Evolutionary conservation across 768 basidiomycete genomes (phyloP).

Genomic region (Rubroboletus pulcherrimus): DNA sequence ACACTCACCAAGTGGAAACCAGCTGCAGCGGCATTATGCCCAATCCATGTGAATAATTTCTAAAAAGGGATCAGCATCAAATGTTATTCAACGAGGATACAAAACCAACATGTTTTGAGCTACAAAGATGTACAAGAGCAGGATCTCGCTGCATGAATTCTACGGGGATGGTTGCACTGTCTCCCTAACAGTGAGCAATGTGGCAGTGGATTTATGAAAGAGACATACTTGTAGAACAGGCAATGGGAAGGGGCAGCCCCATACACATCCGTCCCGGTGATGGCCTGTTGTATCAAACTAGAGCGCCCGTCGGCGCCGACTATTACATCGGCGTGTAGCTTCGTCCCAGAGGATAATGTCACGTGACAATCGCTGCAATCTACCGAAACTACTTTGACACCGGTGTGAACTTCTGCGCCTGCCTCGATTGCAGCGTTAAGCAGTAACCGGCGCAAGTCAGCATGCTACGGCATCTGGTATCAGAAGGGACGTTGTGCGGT

Average conservation of each 20-base stretch:
- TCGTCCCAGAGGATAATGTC: constrained; percentile 40
- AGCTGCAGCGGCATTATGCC: constrained; percentile 19
- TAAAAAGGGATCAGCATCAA: constrained; percentile 1
- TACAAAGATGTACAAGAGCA: constrained; percentile 33
- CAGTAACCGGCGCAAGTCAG: constrained; percentile 47
- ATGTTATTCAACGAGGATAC: neutral
- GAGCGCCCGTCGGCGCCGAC: constrained; percentile 58
- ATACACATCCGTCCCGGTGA: constrained; percentile 33
- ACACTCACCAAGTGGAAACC: constrained; percentile 24
- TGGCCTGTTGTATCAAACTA: constrained; percentile 38
- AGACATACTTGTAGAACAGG: constrained; percentile 44
- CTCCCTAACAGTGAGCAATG: neutral
- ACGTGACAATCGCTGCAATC: constrained; percentile 34
- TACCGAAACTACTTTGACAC: constrained; percentile 36
- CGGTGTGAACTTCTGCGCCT: constrained; percentile 46
- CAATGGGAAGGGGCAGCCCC: constrained; percentile 22
- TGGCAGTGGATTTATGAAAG: neutral
- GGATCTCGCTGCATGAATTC: constrained; percentile 39
- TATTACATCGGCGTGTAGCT: constrained; percentile 47
- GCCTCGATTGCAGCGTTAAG: constrained; percentile 42
- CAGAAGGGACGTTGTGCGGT: neutral
- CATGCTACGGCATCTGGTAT: constrained; percentile 37
- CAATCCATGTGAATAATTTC: constrained; percentile 18
- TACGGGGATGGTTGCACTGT: constrained; percentile 41
- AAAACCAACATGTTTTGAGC: constrained; percentile 15